Percentiles rank a stretch among this genome's conserved stretches.
These are phyloP conservation scores for Podaxis sp. DNA, from an alignment of 768 basidiomycete species.

Conservation along the genomic window DNA sequence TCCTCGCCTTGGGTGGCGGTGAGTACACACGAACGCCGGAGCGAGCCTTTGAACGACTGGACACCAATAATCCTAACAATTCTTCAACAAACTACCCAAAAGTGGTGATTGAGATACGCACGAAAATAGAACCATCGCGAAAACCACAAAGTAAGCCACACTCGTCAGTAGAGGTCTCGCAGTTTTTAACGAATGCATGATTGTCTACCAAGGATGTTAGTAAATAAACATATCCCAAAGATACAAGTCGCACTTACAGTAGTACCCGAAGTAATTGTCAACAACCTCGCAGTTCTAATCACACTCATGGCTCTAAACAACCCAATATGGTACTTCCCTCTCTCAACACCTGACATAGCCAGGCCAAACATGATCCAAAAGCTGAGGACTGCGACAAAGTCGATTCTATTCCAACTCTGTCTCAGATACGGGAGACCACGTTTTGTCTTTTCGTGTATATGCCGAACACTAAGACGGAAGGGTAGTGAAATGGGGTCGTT, in stretches of 20 bases:
- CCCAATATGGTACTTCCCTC: slow-evolving; percentile 68
- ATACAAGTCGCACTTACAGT: slow-evolving; percentile 49
- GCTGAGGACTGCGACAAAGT: slow-evolving; percentile 76
- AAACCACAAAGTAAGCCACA: slow-evolving; percentile 88
- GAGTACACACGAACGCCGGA: slow-evolving; percentile 61
- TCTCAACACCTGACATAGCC: slow-evolving; percentile 64
- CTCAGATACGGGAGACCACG: slow-evolving; percentile 83
- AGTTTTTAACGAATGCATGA: slow-evolving; percentile 88
- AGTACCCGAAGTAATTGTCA: slow-evolving; percentile 89
- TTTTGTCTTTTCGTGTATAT: slow-evolving; percentile 50
- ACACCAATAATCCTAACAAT: slow-evolving; percentile 79
- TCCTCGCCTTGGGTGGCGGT: slow-evolving; percentile 49
- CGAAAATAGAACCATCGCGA: slow-evolving; percentile 88
- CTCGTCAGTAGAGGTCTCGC: slow-evolving; percentile 86
- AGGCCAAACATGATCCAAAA: slow-evolving; percentile 87
- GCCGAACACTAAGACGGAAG: slow-evolving; percentile 55
- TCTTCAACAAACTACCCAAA: slow-evolving; percentile 1
- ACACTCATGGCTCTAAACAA: slow-evolving; percentile 88
- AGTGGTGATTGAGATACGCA: slow-evolving; percentile 29
- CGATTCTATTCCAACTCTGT: slow-evolving; percentile 90
- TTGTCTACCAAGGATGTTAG: slow-evolving; percentile 40
- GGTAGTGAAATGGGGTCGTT: slow-evolving; percentile 51
- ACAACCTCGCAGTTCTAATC: slow-evolving; percentile 72
- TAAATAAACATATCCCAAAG: neutral
- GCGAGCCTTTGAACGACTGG: slow-evolving; percentile 86